These are phyloP conservation scores for Penicillium glabrum DNA, from an alignment of 2,329 filamentous ascomycete species.

Conservation along the genomic window DNA sequence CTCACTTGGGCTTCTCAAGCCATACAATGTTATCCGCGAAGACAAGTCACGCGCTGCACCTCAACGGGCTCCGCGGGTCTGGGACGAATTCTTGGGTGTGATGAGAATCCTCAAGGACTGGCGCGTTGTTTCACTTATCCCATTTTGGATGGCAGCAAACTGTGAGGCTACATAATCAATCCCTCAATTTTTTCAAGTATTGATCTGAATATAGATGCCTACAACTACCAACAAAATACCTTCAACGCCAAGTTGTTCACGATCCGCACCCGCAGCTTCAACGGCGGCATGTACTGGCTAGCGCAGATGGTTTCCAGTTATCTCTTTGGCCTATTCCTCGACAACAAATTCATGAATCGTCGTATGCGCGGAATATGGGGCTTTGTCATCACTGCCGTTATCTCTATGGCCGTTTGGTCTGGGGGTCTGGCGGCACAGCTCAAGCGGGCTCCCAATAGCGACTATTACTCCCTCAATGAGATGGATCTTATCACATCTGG, in stretches of 20 bases:
- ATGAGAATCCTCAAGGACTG: constrained; percentile 2
- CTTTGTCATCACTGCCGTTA: not conserved
- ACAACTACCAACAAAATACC: constrained; percentile 9
- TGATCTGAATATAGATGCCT: not conserved
- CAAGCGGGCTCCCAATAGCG: not conserved
- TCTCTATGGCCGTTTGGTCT: not conserved
- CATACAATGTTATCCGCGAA: constrained; percentile 4
- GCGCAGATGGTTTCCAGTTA: constrained; percentile 2
- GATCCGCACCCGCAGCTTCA: constrained; percentile 5
- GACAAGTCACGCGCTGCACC: constrained; percentile 4
- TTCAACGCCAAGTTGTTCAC: constrained; percentile 4
- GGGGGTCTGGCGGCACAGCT: constrained; percentile 1
- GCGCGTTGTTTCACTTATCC: not conserved
- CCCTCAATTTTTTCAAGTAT: not conserved
- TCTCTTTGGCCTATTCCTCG: not conserved
- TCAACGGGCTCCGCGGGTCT: not conserved
- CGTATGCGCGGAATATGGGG: not conserved
- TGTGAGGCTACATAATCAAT: not conserved
- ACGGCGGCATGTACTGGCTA: constrained; percentile 7
- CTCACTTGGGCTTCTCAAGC: not conserved
- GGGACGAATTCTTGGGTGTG: not conserved
- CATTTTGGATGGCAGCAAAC: constrained; percentile 6
- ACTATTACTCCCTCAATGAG: constrained; percentile 2
- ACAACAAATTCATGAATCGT: constrained; percentile 1
- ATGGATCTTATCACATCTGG: constrained; percentile 1